Evolutionary conservation across 1,284 basidiomycete genomes (phyloP), one percentile per base, ranked within the genome.

Genomic region (Anthracocystis walkeri): DNA sequence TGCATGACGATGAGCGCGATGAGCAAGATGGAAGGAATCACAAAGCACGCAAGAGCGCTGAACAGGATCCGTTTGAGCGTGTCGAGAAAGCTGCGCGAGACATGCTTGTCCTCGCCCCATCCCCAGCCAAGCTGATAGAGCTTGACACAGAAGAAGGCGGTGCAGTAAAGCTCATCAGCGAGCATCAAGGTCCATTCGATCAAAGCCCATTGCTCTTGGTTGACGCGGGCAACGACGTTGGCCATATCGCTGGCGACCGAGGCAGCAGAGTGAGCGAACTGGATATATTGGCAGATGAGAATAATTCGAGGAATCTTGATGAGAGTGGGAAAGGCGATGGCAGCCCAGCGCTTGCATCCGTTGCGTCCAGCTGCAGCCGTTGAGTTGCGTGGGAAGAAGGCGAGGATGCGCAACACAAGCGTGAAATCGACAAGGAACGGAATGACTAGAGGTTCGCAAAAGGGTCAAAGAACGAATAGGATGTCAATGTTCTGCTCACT

Each of bases 291-390:
- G 44, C 53, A 57, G 52, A 60, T 70, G 57, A 65, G 23, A 16
- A 70, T 41, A 31, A 44, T 18, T 8, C 61, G 51, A 33, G 61
- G 61, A n/a, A 84, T 74, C 75, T 98, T 98, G 50, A 65, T 59
- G 11, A 55, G 44, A 18, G 57, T 20, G 6, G 67, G 61, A 33
- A 64, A 70, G 2, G 67, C 62, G 46, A 70, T 56, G 6, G 56
- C 51, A 7, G 55, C 61, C 49, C 38, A 65, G 10, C 46, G 48
- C 46, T 55, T 65, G 56, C 53, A 70, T 14, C 45, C 42, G 7
- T 48, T 44, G 16, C 53, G 61, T 27, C 61, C 61, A 12, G 48
- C 38, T 14, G 55, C 62, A 11, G 56, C 10, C 0, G n/a, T 16
- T 4, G 59, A 68, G 18, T 44, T 52, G 38, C 12, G 35, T 1